Conservation (phyloP, 345 rosid species). For the Eutrema heterophyllum region DNA sequence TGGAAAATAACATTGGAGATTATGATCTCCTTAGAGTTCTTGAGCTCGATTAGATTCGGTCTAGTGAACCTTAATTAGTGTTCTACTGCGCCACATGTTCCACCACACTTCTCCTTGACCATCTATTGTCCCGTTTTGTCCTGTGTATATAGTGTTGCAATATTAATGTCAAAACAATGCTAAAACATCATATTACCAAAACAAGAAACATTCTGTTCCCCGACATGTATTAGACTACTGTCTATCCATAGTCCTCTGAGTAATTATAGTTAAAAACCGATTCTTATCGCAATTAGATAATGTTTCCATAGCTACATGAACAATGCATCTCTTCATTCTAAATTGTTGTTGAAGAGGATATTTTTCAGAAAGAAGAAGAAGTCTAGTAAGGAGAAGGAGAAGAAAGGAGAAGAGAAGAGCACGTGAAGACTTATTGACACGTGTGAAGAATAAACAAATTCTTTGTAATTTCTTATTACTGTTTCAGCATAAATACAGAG, state of each 20-base stretch:
- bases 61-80: conserved; percentile 72
- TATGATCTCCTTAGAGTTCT: conserved; percentile 63
- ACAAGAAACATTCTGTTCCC: neutral
- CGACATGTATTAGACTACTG: neutral
- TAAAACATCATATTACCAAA: neutral
- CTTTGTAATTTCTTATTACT: too few relatives aligned
- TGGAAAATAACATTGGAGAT: conserved; percentile 81
- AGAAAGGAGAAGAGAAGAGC: too few relatives aligned
- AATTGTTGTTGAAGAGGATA: too few relatives aligned
- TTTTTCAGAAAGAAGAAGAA: too few relatives aligned
- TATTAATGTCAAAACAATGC: neutral
- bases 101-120: conserved; percentile 98
- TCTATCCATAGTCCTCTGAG: neutral
- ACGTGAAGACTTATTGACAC: too few relatives aligned
- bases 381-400: too few relatives aligned
- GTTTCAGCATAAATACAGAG: too few relatives aligned
- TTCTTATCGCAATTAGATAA: neutral
- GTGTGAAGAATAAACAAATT: too few relatives aligned
- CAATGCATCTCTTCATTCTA: neutral
- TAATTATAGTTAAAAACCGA: too few relatives aligned
- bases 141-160: conserved; percentile 31
- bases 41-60: conserved; percentile 74
- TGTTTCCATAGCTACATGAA: neutral
- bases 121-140: conserved; percentile 95
- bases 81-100: conserved; percentile 90